These are phyloP conservation scores for Stylonectria norvegica DNA, from an alignment of 2,329 filamentous ascomycete genomes.

Conservation along the genomic window DNA sequence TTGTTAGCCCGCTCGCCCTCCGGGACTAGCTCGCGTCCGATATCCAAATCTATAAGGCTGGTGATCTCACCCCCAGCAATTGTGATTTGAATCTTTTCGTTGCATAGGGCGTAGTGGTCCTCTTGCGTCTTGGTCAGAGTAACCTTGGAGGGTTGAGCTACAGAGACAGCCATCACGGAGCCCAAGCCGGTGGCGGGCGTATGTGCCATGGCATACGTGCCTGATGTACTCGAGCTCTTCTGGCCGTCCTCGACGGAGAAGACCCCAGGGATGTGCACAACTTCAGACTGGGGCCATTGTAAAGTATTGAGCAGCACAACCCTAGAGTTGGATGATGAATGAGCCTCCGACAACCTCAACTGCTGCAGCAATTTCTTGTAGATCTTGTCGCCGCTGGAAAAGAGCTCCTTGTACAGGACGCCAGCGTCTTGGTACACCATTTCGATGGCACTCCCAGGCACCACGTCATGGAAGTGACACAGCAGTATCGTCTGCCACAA, in stretches of 20 bases:
- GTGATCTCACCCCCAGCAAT: background rate
- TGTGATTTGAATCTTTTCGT: background rate
- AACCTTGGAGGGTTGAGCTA: background rate
- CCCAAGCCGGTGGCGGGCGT: background rate
- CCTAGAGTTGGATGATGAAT: background rate
- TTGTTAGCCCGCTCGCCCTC: background rate
- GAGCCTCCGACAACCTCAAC: background rate
- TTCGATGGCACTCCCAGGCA: constrained; percentile 64
- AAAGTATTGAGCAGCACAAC: background rate
- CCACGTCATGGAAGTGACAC: constrained; percentile 67
- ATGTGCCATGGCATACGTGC: background rate
- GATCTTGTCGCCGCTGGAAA: background rate
- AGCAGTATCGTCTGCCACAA: constrained; percentile 66
- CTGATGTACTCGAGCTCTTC: background rate
- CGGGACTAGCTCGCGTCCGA: background rate
- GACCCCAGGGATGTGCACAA: background rate
- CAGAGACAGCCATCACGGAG: background rate
- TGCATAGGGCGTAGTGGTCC: background rate
- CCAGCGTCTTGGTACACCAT: constrained; percentile 69
- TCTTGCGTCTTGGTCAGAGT: background rate
- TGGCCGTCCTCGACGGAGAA: background rate
- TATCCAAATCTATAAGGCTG: background rate
- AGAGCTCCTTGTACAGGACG: background rate
- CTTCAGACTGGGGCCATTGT: background rate
- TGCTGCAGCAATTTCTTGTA: background rate